Evolutionary conservation across 495 filamentous ascomycete genomes (phyloP).

Genomic region (Hyaloscypha bicolor): DNA sequence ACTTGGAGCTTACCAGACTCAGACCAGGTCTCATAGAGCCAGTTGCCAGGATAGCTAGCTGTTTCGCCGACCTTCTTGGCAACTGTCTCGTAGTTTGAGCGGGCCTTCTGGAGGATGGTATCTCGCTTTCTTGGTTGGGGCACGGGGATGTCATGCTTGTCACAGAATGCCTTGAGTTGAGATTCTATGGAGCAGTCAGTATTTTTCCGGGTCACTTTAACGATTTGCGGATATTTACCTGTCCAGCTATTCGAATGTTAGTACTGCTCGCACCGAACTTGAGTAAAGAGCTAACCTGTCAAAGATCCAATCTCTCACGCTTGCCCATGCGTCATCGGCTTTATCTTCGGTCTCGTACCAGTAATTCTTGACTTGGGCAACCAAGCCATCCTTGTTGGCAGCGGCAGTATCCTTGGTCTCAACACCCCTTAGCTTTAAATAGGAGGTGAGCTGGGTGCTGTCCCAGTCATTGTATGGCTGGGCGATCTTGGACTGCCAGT

Average conservation of each 20-base stretch:
- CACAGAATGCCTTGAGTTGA: slow-evolving; percentile 89
- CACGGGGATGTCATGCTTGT: slow-evolving; percentile 78
- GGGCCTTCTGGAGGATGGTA: slow-evolving; percentile 72
- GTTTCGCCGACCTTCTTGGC: slow-evolving; percentile 87
- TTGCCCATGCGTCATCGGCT: slow-evolving; percentile 66
- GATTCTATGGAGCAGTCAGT: slow-evolving; percentile 50
- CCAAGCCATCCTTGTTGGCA: slow-evolving; percentile 64
- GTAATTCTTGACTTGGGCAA: slow-evolving; percentile 65
- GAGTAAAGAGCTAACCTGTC: slow-evolving; percentile 68
- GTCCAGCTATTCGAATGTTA: slow-evolving; percentile 62
- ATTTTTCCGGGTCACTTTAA: not conserved
- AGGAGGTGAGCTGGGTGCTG: slow-evolving; percentile 60
- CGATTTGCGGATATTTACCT: slow-evolving; percentile 16
- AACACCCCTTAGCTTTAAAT: slow-evolving; percentile 67
- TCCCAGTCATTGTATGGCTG: slow-evolving; percentile 75
- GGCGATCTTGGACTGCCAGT: slow-evolving; percentile 76
- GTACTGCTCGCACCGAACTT: slow-evolving; percentile 19
- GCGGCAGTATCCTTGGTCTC: slow-evolving; percentile 64
- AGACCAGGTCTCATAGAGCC: slow-evolving; percentile 89
- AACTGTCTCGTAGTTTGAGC: slow-evolving; percentile 77
- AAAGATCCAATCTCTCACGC: slow-evolving; percentile 89
- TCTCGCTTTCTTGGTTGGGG: slow-evolving; percentile 88
- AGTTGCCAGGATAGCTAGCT: slow-evolving; percentile 86
- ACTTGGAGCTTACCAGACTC: slow-evolving; percentile 59
- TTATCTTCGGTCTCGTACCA: slow-evolving; percentile 81